Evolutionary conservation across 1,284 basidiomycete genomes (phyloP), one percentile per base, ranked within the genome.

Genomic region (Cystobasidium slooffiae): DNA sequence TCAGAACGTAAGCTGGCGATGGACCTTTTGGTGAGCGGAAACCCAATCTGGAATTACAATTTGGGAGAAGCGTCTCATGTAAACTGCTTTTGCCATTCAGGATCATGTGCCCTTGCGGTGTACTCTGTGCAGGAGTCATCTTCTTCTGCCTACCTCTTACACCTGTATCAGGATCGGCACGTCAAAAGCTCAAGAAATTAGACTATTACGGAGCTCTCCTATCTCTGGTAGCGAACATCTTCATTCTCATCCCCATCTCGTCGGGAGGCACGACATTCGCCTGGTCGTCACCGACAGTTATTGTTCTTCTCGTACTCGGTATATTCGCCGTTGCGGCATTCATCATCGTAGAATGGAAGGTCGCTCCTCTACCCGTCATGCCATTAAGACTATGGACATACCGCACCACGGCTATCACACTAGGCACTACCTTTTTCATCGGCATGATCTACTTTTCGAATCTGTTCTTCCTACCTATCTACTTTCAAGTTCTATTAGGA

Each of bases 321-420:
- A 76, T 88, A 12, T 76, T 87, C 1, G 84, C 90, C 0, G 81
- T 88, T 10, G 82, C 79, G 0, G 70, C 89, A 0, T 92, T 92
- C 80, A 86, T 89, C 64, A 65, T 88, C 18, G 90, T 89, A 85
- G 91, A 93, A 82, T 89, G 88, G 85, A 89, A 87, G 79, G 84
- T 88, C 0, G 88, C 90, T 0, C 82, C 82, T 49, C 84, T 92
- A 7, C 90, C 90, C 1, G 75, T 81, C 24, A 76, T 82, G n/a
- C 82, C 82, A 22, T 78, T 72, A 24, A 44, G 59, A 24, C 61
- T 63, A 49, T 65, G 59, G 70, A 56, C 59, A 20, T 72, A 72
- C 22, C 66, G 62, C 39, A 72, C 70, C 4, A 63, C 70, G 6
- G 58, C 61, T 6, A 56, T 72, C 12, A 55, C 62, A 52, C 14